Base-by-base conservation (phyloP, 495 filamentous ascomycete genomes). In the Podospora fimiseda region DNA sequence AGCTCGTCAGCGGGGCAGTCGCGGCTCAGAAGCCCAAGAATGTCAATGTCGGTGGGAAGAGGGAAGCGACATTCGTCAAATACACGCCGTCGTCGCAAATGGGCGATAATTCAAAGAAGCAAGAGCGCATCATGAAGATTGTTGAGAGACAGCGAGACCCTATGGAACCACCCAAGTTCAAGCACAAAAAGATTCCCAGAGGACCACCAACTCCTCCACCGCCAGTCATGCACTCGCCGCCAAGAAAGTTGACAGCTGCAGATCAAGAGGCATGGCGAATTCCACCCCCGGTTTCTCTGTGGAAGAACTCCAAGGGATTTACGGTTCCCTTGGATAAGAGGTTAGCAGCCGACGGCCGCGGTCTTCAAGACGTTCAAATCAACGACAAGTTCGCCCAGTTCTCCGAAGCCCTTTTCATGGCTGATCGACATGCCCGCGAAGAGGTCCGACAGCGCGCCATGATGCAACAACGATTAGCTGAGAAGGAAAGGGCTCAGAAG, bases 381-480 rank as follows among this genome's bases (percentile, higher is more conserved):
- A 99, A 97, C 70, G 93, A 99, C 74, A 99, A 97, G 62, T 97
- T 97, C 63, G 91, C 93, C 16, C 88, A 93, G 66, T 95, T 99
- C 67, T 85, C 90, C 0, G 93, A 99, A 73, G 89, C 91, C 1
- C 72, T 99, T 21, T 90, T 91, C 64, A 93, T 90, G 51, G 93
- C 93, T 20, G 93, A 99, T 66, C 74, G 93, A 24, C 94, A 97
- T 67, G 92, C 94, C 7, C 78, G 93, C 58, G 93, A 97, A 63
- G 93, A 99, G 70, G 93, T 99, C 46, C 83, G 89, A 57, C 88
- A 95, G 66, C 81, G 93, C 50, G 86, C 89, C 8, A 76, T 87
- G 57, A 96, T 99, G 92, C 94, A 99, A 64, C 92, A 97, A 70
- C 83, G 88, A 56, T 75, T 99, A 37, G 93, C 93, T 11, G 94